Evolutionary conservation across 192 early-diverging fungal species (phyloP).

Genomic region (Gonapodya sp.): DNA sequence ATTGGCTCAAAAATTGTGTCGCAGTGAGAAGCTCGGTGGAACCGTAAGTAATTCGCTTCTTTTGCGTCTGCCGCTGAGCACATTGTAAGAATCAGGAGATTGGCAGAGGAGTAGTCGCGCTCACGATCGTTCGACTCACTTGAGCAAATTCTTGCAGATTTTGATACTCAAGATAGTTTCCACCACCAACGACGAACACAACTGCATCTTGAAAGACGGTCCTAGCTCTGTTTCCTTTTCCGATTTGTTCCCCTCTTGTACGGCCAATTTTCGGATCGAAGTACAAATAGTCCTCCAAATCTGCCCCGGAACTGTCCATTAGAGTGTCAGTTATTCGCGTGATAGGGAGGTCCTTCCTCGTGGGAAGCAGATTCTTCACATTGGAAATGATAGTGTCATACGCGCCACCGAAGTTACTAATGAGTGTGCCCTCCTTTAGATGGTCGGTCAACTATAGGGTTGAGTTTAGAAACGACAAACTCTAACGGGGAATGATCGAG

Average conservation of each 20-base stretch:
- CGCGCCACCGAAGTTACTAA: constrained; percentile 52
- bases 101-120: background rate
- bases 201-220: constrained; percentile 78
- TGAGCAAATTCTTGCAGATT: constrained; percentile 84
- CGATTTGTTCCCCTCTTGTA: constrained; percentile 40
- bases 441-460: constrained; percentile 49
- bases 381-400: constrained; percentile 58
- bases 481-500: constrained; percentile 13
- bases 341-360: constrained; percentile 76
- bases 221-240: constrained; percentile 24
- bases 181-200: constrained; percentile 96
- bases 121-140: constrained; percentile 26
- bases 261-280: constrained; percentile 75
- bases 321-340: constrained; percentile 77
- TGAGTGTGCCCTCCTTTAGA: constrained; percentile 56
- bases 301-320: constrained; percentile 58
- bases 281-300: constrained; percentile 71
- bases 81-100: constrained; percentile 19
- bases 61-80: constrained; percentile 42
- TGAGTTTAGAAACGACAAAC: background rate
- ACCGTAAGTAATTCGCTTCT: constrained; percentile 72
- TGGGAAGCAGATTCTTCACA: constrained; percentile 89
- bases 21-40: constrained; percentile 83
- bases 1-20: constrained; percentile 67
- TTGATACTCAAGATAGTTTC: constrained; percentile 96